phyloP scores from a whole-genome alignment of 306 rosid species.

The Quercus gilva region DNA sequence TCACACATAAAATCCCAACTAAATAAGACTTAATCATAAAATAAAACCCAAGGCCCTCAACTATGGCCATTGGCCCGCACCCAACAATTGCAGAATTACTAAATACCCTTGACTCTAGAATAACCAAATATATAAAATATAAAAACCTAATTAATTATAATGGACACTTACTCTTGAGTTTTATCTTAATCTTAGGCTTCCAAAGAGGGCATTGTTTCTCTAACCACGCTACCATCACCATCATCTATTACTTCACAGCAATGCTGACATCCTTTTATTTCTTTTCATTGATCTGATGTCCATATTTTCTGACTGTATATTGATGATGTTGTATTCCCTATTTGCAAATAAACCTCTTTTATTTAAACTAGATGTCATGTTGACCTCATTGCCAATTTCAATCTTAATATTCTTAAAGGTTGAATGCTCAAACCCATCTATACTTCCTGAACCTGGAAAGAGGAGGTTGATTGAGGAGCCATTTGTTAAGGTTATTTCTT shows the following conservation, averaged over 20 bases:
- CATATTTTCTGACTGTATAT: not conserved
- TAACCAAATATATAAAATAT: too few species aligned
- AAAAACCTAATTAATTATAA: too few species aligned
- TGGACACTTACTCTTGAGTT: too few species aligned
- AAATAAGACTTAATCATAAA: too few species aligned
- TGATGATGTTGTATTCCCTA: not conserved
- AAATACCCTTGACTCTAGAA: too few species aligned
- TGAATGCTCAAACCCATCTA: slow-evolving; percentile 80
- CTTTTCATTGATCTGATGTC: not conserved
- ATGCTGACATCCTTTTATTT: not conserved
- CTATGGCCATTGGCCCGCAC: too few species aligned
- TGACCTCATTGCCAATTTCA: slow-evolving; percentile 20
- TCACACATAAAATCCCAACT: too few species aligned
- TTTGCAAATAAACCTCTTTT: not conserved
- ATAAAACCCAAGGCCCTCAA: too few species aligned
- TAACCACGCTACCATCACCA: too few species aligned
- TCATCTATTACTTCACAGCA: not conserved
- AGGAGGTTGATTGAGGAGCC: slow-evolving; percentile 86
- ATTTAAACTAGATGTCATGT: slow-evolving; percentile 13
- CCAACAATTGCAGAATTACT: too few species aligned
- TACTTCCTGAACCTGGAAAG: slow-evolving; percentile 74
- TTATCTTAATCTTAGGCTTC: too few species aligned
- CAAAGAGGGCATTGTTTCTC: too few species aligned
- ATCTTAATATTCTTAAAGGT: slow-evolving; percentile 38
- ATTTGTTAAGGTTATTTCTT: slow-evolving; percentile 53